A percentile compares a stretch with the other conserved stretches of the same genome.
These are phyloP conservation scores for Nemania abortiva DNA, from an alignment of 2,329 filamentous ascomycete genomes.

Conservation along the genomic window DNA sequence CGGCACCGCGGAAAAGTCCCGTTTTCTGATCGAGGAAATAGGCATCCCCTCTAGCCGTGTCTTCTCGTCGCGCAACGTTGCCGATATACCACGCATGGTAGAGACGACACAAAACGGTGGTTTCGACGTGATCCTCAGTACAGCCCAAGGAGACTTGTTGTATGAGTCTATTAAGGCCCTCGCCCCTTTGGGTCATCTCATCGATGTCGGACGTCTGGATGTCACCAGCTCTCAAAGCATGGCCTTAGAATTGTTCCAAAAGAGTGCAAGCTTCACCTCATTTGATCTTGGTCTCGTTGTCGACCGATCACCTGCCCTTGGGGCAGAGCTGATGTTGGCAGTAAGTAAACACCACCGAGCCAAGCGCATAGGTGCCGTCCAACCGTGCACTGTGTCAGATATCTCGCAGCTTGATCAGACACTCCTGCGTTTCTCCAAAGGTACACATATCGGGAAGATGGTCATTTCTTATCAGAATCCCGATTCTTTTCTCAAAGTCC, in stretches of 20 bases:
- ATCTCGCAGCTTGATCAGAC: slow-evolving; percentile 31
- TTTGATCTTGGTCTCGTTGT: slow-evolving; percentile 28
- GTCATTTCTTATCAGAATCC: slow-evolving; percentile 30
- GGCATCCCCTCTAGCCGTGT: neutral
- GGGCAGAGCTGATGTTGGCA: neutral
- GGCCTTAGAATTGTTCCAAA: slow-evolving; percentile 30
- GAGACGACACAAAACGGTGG: slow-evolving; percentile 3
- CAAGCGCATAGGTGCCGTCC: no score
- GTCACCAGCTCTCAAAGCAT: slow-evolving; percentile 10
- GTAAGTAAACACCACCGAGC: no score
- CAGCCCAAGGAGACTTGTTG: slow-evolving; percentile 10
- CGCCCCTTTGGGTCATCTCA: slow-evolving; percentile 19
- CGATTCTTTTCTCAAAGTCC: no score
- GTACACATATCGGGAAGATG: slow-evolving; percentile 30
- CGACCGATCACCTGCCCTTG: neutral
- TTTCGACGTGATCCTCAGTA: slow-evolving; percentile 27
- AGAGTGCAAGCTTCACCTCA: slow-evolving; percentile 26
- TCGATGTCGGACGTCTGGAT: slow-evolving; percentile 31
- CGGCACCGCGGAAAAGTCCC: slow-evolving; percentile 16
- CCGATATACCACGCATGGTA: slow-evolving; percentile 5
- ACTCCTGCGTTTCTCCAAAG: slow-evolving; percentile 28
- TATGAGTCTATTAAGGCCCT: slow-evolving; percentile 10
- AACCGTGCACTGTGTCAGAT: slow-evolving; percentile 7
- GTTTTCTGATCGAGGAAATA: slow-evolving; percentile 13
- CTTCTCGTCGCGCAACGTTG: slow-evolving; percentile 14